These are phyloP conservation scores for Lepidium aucheri DNA, from an alignment of 345 rosid species.

Conservation along the genomic window DNA sequence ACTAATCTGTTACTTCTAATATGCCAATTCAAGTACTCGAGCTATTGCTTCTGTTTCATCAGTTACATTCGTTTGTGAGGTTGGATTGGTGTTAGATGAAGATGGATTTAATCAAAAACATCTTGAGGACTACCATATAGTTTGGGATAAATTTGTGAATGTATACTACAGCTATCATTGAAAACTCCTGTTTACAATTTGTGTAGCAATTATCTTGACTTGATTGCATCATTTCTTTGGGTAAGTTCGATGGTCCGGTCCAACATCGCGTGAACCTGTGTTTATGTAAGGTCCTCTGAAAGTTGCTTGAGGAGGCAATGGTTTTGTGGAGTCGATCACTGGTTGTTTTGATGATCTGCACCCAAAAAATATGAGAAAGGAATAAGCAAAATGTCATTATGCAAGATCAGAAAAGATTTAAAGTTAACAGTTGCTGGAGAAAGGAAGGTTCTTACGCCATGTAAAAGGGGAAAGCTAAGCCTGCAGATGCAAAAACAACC, in stretches of 20 bases:
- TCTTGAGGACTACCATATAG: background rate
- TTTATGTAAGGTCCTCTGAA: conserved; percentile 94
- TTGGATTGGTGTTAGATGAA: background rate
- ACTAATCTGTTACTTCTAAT: no score
- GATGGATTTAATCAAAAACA: background rate
- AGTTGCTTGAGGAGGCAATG: conserved; percentile 90
- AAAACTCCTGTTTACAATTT: background rate
- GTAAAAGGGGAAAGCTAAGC: conserved; percentile 86
- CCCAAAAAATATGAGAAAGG: background rate
- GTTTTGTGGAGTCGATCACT: conserved; percentile 76
- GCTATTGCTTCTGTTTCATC: background rate
- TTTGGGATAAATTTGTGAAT: background rate
- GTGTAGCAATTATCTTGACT: background rate
- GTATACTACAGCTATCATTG: background rate
- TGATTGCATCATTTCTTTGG: conserved; percentile 46
- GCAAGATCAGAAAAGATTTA: background rate
- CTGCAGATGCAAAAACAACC: conserved; percentile 66
- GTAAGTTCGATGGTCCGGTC: conserved; percentile 72
- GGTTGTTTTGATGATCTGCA: conserved; percentile 61
- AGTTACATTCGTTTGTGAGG: background rate
- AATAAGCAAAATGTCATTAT: background rate
- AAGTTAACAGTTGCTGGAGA: background rate
- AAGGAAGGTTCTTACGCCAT: conserved; percentile 55
- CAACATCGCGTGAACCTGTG: conserved; percentile 85
- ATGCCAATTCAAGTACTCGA: background rate